phyloP scores from a whole-genome alignment of 495 filamentous ascomycete genomes.

The Clohesyomyces aquaticus region DNA sequence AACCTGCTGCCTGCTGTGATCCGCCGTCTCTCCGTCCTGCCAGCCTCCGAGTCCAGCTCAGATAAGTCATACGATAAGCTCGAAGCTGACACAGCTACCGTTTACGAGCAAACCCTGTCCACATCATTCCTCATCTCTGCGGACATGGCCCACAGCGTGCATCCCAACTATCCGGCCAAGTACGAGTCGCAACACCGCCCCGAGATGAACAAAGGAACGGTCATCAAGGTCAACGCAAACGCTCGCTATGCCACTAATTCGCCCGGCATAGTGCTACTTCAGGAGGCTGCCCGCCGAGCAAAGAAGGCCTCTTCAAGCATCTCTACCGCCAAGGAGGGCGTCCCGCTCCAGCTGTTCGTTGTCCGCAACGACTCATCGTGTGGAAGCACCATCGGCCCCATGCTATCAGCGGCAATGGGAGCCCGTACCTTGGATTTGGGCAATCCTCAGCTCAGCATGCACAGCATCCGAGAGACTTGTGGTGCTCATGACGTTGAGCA shows the following conservation, averaged over 20 bases:
- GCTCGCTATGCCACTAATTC: constrained; percentile 94
- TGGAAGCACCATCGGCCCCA: constrained; percentile 94
- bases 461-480: constrained; percentile 91
- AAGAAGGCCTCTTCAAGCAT: constrained; percentile 47
- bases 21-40: constrained; percentile 81
- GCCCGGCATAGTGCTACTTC: constrained; percentile 88
- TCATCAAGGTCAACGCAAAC: constrained; percentile 98
- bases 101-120: constrained; percentile 89
- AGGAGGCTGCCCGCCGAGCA: constrained; percentile 78
- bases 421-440: constrained; percentile 88
- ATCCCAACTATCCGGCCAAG: constrained; percentile 91
- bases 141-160: constrained; percentile 94
- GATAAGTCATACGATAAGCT: constrained; percentile 58
- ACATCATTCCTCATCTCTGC: constrained; percentile 95
- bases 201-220: constrained; percentile 92
- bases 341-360: constrained; percentile 93
- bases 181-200: constrained; percentile 90
- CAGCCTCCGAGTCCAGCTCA: constrained; percentile 54
- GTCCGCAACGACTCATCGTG: constrained; percentile 94
- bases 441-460: constrained; percentile 96
- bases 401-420: constrained; percentile 84
- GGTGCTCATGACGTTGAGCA: constrained; percentile 87
- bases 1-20: constrained; percentile 89
- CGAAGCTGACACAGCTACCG: constrained; percentile 62
- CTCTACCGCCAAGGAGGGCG: constrained; percentile 50